Conservation (phyloP, 1,139 yeast genomes). For the Kodamaea plutei region DNA sequence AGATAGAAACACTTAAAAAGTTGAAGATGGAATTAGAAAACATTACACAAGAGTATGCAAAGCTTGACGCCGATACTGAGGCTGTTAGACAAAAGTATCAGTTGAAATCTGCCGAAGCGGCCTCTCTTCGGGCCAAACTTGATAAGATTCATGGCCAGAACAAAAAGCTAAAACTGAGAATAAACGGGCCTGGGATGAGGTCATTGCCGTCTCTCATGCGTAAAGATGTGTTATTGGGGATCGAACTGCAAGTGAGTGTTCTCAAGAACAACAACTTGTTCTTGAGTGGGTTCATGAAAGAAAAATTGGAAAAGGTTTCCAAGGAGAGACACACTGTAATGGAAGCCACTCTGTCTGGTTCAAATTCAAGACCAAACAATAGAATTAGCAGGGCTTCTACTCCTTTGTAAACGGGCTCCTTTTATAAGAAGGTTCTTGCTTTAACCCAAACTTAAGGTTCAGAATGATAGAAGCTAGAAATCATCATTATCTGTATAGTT, state of each 20-base stretch:
- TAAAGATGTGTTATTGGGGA: conserved; percentile 31
- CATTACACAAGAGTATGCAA: conserved; percentile 24
- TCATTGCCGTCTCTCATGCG: conserved; percentile 36
- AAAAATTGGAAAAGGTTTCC: conserved; percentile 35
- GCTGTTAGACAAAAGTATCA: conserved; percentile 48
- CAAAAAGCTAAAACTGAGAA: conserved; percentile 27
- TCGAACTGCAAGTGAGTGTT: conserved; percentile 24
- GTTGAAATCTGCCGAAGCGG: conserved; percentile 50
- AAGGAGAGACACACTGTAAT: conserved; percentile 36
- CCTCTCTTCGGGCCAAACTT: conserved; percentile 39
- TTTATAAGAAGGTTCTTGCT: too few species aligned
- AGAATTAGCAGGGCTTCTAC: conserved; percentile 9
- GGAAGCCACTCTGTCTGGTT: conserved; percentile 27
- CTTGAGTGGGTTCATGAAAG: conserved; percentile 26
- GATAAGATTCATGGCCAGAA: conserved; percentile 26
- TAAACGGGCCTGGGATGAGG: conserved; percentile 42
- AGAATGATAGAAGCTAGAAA: too few species aligned
- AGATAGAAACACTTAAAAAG: conserved; percentile 25
- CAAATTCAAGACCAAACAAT: conserved; percentile 14
- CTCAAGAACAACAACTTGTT: conserved; percentile 34
- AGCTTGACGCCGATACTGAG: conserved; percentile 35
- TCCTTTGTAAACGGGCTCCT: conserved; percentile 5
- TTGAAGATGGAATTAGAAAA: conserved; percentile 27
- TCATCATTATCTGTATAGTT: too few species aligned
- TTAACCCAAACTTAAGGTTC: too few species aligned